Conservation (phyloP, 345 rosid species). For the Eucalyptus camaldulensis region DNA sequence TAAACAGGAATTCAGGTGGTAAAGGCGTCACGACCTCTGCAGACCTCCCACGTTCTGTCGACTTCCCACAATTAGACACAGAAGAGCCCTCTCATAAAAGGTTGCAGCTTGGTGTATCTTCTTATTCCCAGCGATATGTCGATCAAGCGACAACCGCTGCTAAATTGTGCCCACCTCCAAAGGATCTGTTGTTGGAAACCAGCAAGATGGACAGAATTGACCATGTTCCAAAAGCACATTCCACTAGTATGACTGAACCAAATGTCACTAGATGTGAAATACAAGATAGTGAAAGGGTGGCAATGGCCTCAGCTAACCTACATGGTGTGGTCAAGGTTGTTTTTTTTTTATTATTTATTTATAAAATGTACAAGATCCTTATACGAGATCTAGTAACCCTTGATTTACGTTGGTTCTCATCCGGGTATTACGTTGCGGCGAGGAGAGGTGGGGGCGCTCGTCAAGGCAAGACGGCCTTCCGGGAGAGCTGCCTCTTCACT, state of each 20-base stretch:
- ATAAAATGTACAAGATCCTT: background rate
- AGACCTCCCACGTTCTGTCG: conserved; percentile 19
- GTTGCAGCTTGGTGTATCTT: conserved; percentile 21
- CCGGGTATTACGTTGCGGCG: conserved; percentile 13
- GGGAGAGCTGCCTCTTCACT: too few relatives aligned
- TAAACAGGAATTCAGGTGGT: conserved; percentile 11
- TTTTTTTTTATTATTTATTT: background rate
- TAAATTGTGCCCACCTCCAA: conserved; percentile 11
- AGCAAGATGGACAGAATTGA: conserved; percentile 6
- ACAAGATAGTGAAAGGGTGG: conserved; percentile 11
- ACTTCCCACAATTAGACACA: conserved; percentile 14
- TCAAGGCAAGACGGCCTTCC: too few relatives aligned
- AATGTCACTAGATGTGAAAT: conserved; percentile 7
- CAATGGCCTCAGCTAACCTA: too few relatives aligned
- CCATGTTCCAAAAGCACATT: conserved; percentile 8
- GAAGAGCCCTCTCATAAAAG: conserved; percentile 66
- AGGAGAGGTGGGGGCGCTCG: too few relatives aligned
- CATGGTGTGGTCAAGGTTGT: too few relatives aligned
- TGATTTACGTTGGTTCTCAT: background rate
- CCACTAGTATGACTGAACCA: conserved; percentile 13
- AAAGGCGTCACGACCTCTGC: background rate
- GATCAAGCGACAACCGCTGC: conserved; percentile 11
- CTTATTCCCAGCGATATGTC: conserved; percentile 14
- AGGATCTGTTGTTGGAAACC: conserved; percentile 10
- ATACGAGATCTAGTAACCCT: background rate